Evolutionary conservation across 2,329 filamentous ascomycete genomes (phyloP).

Genomic region (Aspergillus sp.): DNA sequence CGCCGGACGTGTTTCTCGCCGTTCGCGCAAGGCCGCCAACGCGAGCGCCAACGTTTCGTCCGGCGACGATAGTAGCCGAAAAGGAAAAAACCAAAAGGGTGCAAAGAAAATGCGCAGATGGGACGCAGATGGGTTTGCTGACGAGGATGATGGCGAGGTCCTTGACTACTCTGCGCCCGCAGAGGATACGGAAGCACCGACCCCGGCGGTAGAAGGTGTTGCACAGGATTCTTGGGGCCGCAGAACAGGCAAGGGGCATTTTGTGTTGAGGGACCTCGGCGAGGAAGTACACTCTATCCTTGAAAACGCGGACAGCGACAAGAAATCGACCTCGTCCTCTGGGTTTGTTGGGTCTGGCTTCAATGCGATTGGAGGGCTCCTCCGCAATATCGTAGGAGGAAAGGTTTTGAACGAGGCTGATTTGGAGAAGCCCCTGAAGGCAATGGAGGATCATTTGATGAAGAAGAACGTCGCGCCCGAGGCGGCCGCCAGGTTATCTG

Average conservation of each 20-base stretch:
- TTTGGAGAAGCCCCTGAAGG: constrained; percentile 83
- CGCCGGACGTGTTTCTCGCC: constrained; percentile 66
- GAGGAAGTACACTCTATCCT: constrained; percentile 90
- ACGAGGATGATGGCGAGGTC: constrained; percentile 69
- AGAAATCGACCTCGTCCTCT: constrained; percentile 40
- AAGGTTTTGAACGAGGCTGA: constrained; percentile 85
- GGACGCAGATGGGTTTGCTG: constrained; percentile 79
- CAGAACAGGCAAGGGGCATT: constrained; percentile 78
- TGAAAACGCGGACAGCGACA: constrained; percentile 63
- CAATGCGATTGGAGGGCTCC: constrained; percentile 75
- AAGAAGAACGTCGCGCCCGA: constrained; percentile 95
- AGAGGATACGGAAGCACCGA: constrained; percentile 46
- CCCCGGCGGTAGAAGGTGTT: constrained; percentile 60
- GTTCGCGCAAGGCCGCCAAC: constrained; percentile 61
- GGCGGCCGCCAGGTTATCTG: constrained; percentile 81
- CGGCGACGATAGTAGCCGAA: constrained; percentile 68
- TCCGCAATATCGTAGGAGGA: constrained; percentile 89
- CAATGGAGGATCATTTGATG: constrained; percentile 89
- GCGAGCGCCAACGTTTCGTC: constrained; percentile 52
- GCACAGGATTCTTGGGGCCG: constrained; percentile 76
- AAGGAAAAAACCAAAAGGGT: constrained; percentile 42
- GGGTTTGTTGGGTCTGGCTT: constrained; percentile 71
- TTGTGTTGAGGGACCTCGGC: constrained; percentile 84
- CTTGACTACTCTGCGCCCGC: constrained; percentile 78
- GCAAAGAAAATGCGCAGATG: constrained; percentile 83